Conservation (phyloP, 1,284 basidiomycete genomes). For the Vanrija humicola region DNA sequence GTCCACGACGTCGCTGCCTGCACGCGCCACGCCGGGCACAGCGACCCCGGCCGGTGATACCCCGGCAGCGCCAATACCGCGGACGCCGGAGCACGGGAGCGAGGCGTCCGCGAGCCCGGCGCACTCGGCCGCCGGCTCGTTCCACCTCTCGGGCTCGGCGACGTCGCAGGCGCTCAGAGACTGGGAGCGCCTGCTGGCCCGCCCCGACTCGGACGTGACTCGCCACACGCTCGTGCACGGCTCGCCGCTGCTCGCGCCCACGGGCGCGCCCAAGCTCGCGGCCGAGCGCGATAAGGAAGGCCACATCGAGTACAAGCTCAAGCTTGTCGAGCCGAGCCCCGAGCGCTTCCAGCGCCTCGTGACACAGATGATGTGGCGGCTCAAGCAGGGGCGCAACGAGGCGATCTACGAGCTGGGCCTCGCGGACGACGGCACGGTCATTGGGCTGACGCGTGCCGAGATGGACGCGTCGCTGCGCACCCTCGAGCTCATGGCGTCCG, state of each 20-base stretch:
- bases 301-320: slow-evolving; percentile 51
- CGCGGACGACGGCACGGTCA: slow-evolving; percentile 72
- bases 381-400: slow-evolving; percentile 84
- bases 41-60: not conserved
- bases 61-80: not conserved
- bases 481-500: slow-evolving; percentile 84
- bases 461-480: slow-evolving; percentile 76
- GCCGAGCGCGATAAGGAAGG: slow-evolving; percentile 49
- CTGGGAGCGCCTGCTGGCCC: slow-evolving; percentile 35
- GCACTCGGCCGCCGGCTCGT: not conserved
- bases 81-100: not conserved
- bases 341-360: slow-evolving; percentile 59
- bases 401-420: slow-evolving; percentile 92
- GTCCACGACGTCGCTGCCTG: slow-evolving; percentile 29
- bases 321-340: slow-evolving; percentile 44
- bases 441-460: slow-evolving; percentile 70
- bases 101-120: not conserved
- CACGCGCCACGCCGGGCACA: slow-evolving; percentile 7
- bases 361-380: slow-evolving; percentile 90
- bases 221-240: slow-evolving; percentile 35
- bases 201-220: slow-evolving; percentile 23
- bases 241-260: slow-evolving; percentile 4
- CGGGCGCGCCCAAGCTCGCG: slow-evolving; percentile 32
- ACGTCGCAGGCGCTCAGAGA: slow-evolving; percentile 30
- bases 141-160: not conserved